Conservation (phyloP, 2,329 filamentous ascomycete genomes). For the Fusarium duplospermum region DNA sequence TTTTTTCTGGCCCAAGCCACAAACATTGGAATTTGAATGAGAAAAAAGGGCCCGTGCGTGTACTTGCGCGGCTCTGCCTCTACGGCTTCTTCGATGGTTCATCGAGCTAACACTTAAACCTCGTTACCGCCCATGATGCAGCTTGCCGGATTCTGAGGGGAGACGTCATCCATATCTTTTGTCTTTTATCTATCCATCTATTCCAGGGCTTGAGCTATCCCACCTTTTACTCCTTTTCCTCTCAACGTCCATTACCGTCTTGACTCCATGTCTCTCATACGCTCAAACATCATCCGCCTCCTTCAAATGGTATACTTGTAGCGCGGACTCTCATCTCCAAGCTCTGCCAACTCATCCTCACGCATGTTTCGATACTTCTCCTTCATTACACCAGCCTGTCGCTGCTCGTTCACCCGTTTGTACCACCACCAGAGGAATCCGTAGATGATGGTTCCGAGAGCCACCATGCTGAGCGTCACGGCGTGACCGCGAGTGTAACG, state of each 20-base stretch:
- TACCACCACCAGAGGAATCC: conserved; percentile 67
- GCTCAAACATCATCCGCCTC: neutral
- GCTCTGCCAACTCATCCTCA: conserved; percentile 61
- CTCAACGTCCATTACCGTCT: neutral
- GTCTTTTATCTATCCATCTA: neutral
- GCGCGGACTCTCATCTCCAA: conserved; percentile 64
- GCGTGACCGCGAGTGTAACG: conserved; percentile 72
- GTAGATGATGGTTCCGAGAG: conserved; percentile 64
- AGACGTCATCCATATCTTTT: neutral
- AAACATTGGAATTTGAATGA: neutral
- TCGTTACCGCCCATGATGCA: neutral
- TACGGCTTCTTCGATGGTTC: neutral
- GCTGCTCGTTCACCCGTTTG: conserved; percentile 57
- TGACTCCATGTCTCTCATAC: neutral
- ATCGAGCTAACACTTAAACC: neutral
- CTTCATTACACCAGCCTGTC: conserved; percentile 53
- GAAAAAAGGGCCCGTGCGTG: neutral
- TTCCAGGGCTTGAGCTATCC: neutral
- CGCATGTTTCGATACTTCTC: conserved; percentile 54
- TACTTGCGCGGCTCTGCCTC: neutral
- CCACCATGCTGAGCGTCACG: conserved; percentile 69
- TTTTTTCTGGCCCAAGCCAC: conserved; percentile 2
- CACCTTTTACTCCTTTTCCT: neutral
- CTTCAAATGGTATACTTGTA: conserved; percentile 58
- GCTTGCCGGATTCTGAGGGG: neutral